These are phyloP conservation scores for Benincasa hispida DNA, from an alignment of 306 rosid genomes.

Conservation along the genomic window DNA sequence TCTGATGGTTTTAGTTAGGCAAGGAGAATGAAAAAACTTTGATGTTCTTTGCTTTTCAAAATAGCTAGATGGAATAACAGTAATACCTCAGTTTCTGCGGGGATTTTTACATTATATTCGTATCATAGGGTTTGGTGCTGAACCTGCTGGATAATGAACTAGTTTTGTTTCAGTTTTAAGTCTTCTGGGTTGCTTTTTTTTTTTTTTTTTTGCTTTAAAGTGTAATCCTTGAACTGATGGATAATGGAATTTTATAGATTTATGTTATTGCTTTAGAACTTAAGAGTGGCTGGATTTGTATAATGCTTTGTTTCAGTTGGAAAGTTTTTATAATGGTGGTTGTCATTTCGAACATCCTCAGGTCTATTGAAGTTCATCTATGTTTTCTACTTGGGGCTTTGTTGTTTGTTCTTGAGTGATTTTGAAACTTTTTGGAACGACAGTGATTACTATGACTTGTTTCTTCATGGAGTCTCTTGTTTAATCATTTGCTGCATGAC, in stretches of 20 bases:
- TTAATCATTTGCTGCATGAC: background rate
- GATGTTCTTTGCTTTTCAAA: background rate
- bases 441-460: background rate
- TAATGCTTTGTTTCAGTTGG: background rate
- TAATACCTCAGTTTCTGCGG: background rate
- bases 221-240: too few relatives aligned
- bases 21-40: background rate
- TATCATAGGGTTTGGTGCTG: background rate
- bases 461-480: background rate
- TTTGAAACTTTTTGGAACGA: background rate
- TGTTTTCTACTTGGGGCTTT: background rate
- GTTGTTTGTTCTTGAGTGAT: background rate
- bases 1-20: background rate
- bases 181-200: background rate
- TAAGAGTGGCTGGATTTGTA: background rate
- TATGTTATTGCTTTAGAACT: background rate
- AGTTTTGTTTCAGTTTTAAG: background rate
- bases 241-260: too few relatives aligned
- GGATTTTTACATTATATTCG: background rate
- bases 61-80: background rate
- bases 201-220: too few relatives aligned
- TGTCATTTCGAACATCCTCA: background rate
- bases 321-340: background rate
- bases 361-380: too few relatives aligned
- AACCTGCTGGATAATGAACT: background rate